These are phyloP conservation scores for Sophora flavescens DNA, from an alignment of 306 rosid genomes.

Conservation along the genomic window DNA sequence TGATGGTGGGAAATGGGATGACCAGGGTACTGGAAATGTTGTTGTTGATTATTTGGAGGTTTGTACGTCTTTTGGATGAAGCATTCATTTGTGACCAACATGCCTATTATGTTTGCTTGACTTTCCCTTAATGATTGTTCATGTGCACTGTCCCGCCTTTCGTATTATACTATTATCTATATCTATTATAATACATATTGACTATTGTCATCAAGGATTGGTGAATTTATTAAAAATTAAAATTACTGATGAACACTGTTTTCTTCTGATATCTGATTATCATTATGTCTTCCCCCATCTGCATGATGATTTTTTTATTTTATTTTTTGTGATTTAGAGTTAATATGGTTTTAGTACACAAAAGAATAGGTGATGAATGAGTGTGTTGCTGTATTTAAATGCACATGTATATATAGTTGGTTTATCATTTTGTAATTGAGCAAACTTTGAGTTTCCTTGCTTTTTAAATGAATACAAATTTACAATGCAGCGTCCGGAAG, in stretches of 20 bases:
- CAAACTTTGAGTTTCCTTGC: slow-evolving; percentile 23
- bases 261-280: slow-evolving; percentile 20
- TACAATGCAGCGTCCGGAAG: slow-evolving; percentile 84
- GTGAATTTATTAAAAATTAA: not conserved
- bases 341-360: slow-evolving; percentile 5
- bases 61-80: slow-evolving; percentile 43
- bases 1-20: slow-evolving; percentile 99
- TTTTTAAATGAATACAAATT: slow-evolving; percentile 38
- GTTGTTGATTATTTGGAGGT: slow-evolving; percentile 94
- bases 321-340: not conserved
- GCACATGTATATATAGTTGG: slow-evolving; percentile 1
- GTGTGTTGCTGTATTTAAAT: slow-evolving; percentile 24
- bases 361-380: slow-evolving; percentile 3
- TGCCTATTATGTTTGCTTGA: slow-evolving; percentile 21
- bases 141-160: slow-evolving; percentile 4
- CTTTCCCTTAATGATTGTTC: not conserved
- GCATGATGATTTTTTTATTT: not conserved
- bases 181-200: slow-evolving; percentile 2
- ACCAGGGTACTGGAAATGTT: slow-evolving; percentile 97
- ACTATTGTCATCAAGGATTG: slow-evolving; percentile 8
- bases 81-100: slow-evolving; percentile 39
- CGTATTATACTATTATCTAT: not conserved
- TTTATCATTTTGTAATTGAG: slow-evolving; percentile 23
- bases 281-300: slow-evolving; percentile 8
- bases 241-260: not conserved